A percentile compares a stretch with the other conserved stretches of the same genome.
Conservation (phyloP, 345 rosid species). For the Camelina laxa region DNA sequence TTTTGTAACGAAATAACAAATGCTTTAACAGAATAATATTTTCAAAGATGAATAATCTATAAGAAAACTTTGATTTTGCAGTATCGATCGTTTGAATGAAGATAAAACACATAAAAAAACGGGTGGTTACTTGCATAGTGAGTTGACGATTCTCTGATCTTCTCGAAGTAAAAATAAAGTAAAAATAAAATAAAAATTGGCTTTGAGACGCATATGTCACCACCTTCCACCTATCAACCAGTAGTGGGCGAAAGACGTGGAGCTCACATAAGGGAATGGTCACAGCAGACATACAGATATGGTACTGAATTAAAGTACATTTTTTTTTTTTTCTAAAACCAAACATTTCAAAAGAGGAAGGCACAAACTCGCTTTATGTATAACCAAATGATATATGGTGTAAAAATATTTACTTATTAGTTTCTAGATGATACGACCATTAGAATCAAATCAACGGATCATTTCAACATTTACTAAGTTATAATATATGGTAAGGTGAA, state of each 20-base stretch:
- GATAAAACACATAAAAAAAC: not conserved
- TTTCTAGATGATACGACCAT: conserved; percentile 36
- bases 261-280: not conserved
- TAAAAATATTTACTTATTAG: not conserved
- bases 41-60: not conserved
- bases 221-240: not conserved
- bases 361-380: not conserved
- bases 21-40: not conserved
- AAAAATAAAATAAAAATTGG: not conserved
- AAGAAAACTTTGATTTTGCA: not conserved
- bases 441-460: not conserved
- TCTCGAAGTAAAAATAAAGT: not conserved
- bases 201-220: not conserved
- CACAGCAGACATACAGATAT: not conserved
- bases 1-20: not conserved
- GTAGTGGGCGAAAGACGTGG: not conserved
- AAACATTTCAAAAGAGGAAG: not conserved
- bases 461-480: conserved; percentile 25
- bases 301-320: not conserved
- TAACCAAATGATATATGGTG: not conserved
- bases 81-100: not conserved
- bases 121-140: not conserved
- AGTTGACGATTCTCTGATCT: not conserved
- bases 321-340: too few species aligned
- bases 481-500: conserved; percentile 34